Base-by-base conservation (phyloP, 2,329 filamentous ascomycete species). In the Botrytis fragariae region DNA sequence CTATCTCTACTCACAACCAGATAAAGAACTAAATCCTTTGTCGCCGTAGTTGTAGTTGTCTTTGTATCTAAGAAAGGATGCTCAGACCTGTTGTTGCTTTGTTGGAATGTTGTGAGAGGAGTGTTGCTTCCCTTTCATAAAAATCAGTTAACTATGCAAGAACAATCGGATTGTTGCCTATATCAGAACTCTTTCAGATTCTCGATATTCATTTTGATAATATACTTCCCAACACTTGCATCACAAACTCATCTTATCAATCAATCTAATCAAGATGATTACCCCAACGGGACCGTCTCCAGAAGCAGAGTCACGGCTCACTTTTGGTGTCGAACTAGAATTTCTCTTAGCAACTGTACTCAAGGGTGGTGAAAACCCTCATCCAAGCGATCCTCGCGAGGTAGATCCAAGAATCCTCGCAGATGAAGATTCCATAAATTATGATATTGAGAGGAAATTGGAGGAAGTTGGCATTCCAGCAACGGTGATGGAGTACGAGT, bases 301-400 rank as follows among this genome's bases (percentile, higher is more conserved):
- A 63, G 32, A 39, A 48, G 9, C 59, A n/a, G 25, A 61, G 10
- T 51, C 22, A 22, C 57, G 42, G 3, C 57, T 71, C 6, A 71
- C 69, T 16, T 71, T 71, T 51, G 69, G 69, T 29, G 25, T 71
- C 12, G 69, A 71, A 62, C 8, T 71, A 12, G 69, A 71, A 63
- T 71, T 45, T 14, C 25, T 71, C 14, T 37, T 71, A 22, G 57
- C 69, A 37, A 48, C 42, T 39, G 16, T 63, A 6, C 4, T 8
- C 14, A 8, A 14, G 16, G 32, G 14, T 3, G 8, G 12, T 7
- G 29, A 57, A 37, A 35, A 32, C 10, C 32, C 59, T 20, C 25
- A 71, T 29, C 69, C 69, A 42, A 20, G n/a, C 7, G 69, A 71
- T 39, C 42, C 57, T 29, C 69, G 57, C 12, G n/a, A 42, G 18